Conservation (phyloP, 2,329 filamentous ascomycete species). For the Bipolaris oryzae region DNA sequence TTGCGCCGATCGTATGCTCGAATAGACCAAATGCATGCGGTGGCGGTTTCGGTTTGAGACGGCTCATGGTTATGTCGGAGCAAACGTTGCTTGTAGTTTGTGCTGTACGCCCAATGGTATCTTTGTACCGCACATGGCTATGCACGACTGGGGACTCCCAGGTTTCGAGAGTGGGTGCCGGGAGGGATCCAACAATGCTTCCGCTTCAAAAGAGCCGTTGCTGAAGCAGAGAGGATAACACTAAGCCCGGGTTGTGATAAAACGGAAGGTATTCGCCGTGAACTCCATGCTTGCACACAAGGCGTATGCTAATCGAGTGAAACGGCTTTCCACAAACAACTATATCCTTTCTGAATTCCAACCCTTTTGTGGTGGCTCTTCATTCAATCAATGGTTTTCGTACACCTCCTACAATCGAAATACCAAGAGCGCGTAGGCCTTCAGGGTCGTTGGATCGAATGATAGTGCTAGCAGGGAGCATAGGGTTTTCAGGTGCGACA, state of each 20-base stretch:
- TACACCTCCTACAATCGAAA: conserved; percentile 66
- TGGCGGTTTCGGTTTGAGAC: neutral
- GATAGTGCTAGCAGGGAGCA: conserved; percentile 86
- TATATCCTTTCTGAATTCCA: neutral
- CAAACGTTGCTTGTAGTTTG: neutral
- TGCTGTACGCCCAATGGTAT: neutral
- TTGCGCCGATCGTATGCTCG: conserved; percentile 13
- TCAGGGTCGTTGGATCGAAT: conserved; percentile 76
- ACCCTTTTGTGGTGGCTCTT: conserved; percentile 32
- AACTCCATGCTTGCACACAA: neutral
- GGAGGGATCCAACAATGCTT: neutral
- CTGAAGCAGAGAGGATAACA: neutral
- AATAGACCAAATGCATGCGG: conserved; percentile 10
- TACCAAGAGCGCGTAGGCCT: conserved; percentile 64
- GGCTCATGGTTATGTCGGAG: neutral
- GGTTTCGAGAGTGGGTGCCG: neutral
- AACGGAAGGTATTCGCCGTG: neutral
- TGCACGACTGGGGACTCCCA: neutral
- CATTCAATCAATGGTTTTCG: conserved; percentile 71
- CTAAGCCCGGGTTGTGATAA: neutral
- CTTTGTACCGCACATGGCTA: neutral
- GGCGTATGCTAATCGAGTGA: neutral
- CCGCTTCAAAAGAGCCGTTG: neutral
- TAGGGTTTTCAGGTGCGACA: conserved; percentile 87
- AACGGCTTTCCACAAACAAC: neutral